phyloP scores from a whole-genome alignment of 2,329 filamentous ascomycete species.

The Colletotrichum sp. region DNA sequence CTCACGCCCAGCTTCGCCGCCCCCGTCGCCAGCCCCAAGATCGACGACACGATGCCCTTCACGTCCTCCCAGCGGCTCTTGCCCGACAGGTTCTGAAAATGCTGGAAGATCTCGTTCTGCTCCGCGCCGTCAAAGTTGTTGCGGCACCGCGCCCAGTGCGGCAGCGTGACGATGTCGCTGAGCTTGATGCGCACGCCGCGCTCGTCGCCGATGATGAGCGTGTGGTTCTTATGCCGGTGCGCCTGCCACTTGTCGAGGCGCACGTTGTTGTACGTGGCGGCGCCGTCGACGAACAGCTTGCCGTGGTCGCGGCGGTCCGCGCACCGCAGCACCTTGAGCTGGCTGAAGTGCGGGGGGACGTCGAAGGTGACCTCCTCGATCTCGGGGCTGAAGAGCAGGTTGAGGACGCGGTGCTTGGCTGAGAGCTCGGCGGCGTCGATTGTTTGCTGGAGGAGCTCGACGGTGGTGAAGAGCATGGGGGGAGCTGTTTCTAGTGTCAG shows the following conservation, averaged over 20 bases:
- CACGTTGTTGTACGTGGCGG: slow-evolving; percentile 1
- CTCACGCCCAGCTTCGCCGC: not conserved
- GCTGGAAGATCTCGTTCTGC: not conserved
- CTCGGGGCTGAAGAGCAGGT: not conserved
- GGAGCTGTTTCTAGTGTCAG: not conserved
- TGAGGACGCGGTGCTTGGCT: not conserved
- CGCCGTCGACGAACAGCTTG: not conserved
- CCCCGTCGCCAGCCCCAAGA: not conserved
- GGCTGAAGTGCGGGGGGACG: not conserved
- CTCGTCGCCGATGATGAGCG: not conserved
- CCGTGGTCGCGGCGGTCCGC: not conserved
- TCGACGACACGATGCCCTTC: not conserved
- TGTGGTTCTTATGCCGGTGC: slow-evolving; percentile 3
- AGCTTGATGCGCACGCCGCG: slow-evolving; percentile 1
- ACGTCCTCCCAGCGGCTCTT: not conserved
- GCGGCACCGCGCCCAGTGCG: slow-evolving; percentile 3
- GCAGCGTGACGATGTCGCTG: not conserved
- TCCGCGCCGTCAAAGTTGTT: not conserved
- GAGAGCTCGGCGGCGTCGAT: not conserved
- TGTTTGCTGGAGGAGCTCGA: not conserved
- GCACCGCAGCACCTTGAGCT: not conserved
- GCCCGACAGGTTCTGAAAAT: not conserved
- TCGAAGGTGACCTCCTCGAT: not conserved
- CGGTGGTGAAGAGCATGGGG: not conserved
- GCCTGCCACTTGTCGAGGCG: slow-evolving; percentile 5